Conservation (phyloP, 2,329 filamentous ascomycete genomes). For the Trichoderma sp. region DNA sequence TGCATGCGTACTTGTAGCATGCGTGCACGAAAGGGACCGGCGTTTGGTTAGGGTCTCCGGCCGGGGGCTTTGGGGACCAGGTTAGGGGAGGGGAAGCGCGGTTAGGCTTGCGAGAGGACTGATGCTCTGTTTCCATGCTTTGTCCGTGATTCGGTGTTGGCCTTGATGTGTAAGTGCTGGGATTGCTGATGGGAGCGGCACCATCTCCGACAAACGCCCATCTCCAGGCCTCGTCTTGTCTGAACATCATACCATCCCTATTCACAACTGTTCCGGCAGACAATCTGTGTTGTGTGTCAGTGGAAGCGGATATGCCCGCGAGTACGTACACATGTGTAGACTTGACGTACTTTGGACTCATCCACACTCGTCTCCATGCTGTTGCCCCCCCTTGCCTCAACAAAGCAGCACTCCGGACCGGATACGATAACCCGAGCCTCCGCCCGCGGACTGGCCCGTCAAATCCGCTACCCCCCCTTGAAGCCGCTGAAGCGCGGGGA, state of each 20-base stretch:
- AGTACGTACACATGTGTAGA: not conserved
- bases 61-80: not conserved
- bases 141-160: not conserved
- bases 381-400: not conserved
- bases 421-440: not conserved
- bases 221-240: not conserved
- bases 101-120: slow-evolving; percentile 22
- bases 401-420: not conserved
- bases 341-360: not conserved
- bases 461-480: not conserved
- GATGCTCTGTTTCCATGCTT: not conserved
- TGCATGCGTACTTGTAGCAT: slow-evolving; percentile 17
- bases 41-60: not conserved
- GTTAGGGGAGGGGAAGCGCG: not conserved
- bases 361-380: not conserved
- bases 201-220: not conserved
- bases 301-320: not conserved
- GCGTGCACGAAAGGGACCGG: slow-evolving; percentile 13
- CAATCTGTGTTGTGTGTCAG: not conserved
- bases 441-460: not conserved
- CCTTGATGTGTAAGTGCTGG: slow-evolving; percentile 8
- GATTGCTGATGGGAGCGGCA: not conserved
- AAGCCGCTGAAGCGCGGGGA: not conserved
- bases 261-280: not conserved
- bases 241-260: not conserved